phyloP scores from a whole-genome alignment of 2,329 filamentous ascomycete genomes.

The Gnomoniopsis sp. region DNA sequence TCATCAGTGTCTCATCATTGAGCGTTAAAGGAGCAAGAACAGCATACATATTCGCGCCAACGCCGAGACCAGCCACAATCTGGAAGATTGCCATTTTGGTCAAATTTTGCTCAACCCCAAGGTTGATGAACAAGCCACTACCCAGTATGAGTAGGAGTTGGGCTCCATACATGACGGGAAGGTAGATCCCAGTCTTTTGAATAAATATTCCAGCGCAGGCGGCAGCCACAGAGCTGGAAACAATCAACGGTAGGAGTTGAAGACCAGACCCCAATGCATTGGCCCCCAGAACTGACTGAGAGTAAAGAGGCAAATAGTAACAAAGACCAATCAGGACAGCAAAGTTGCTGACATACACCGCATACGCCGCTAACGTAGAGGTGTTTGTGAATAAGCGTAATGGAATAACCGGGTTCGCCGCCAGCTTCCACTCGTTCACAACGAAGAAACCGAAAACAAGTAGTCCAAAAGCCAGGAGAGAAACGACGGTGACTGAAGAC shows the following conservation, averaged over 20 bases:
- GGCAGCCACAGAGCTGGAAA: slow-evolving; percentile 64
- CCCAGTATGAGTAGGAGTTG: slow-evolving; percentile 60
- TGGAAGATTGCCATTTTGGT: slow-evolving; percentile 58
- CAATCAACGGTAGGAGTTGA: slow-evolving; percentile 67
- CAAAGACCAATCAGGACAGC: slow-evolving; percentile 63
- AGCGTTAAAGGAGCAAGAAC: neutral
- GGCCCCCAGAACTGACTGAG: slow-evolving; percentile 70
- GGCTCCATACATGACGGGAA: slow-evolving; percentile 56
- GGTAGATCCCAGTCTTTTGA: slow-evolving; percentile 64
- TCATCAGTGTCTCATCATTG: neutral
- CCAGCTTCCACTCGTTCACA: slow-evolving; percentile 68
- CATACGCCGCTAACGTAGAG: slow-evolving; percentile 64
- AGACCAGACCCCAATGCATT: slow-evolving; percentile 70
- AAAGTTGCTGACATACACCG: slow-evolving; percentile 69
- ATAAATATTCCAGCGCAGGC: slow-evolving; percentile 54
- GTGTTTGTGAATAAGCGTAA: slow-evolving; percentile 63
- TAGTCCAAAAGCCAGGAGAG: slow-evolving; percentile 71
- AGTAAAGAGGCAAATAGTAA: slow-evolving; percentile 84
- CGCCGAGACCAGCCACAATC: slow-evolving; percentile 59
- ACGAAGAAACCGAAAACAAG: slow-evolving; percentile 63
- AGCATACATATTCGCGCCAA: slow-evolving; percentile 32
- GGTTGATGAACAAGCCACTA: slow-evolving; percentile 60
- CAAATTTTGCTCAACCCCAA: slow-evolving; percentile 54
- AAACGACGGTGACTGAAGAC: slow-evolving; percentile 71
- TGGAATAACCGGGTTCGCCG: slow-evolving; percentile 77